These are phyloP conservation scores for Truncatella angustata DNA, from an alignment of 2,329 filamentous ascomycete genomes.

Conservation along the genomic window DNA sequence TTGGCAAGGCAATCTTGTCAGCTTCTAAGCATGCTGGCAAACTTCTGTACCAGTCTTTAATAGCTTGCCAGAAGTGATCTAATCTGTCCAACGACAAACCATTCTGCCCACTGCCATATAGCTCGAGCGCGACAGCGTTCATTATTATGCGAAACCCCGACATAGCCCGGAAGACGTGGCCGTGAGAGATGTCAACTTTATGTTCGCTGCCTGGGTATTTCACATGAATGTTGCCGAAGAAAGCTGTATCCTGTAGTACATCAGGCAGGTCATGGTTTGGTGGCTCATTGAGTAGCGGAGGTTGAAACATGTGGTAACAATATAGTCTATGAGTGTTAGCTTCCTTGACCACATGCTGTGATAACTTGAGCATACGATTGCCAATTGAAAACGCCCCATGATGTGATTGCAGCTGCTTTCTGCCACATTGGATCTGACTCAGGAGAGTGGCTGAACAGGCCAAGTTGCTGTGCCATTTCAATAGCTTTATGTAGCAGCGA, in stretches of 20 bases:
- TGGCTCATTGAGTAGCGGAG: constrained; percentile 26
- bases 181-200: constrained; percentile 22
- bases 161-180: constrained; percentile 26
- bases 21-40: constrained; percentile 26
- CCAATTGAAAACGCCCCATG: constrained; percentile 35
- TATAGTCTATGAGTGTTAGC: constrained; percentile 17
- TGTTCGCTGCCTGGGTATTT: constrained; percentile 29
- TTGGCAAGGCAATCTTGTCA: constrained; percentile 28
- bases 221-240: constrained; percentile 36
- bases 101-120: constrained; percentile 8
- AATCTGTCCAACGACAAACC: constrained; percentile 19
- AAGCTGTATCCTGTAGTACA: constrained; percentile 17
- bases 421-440: constrained; percentile 15
- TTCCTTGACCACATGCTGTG: not conserved
- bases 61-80: constrained; percentile 15
- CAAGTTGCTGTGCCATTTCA: constrained; percentile 20
- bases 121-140: constrained; percentile 26
- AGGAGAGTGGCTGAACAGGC: constrained; percentile 18
- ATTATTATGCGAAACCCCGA: constrained; percentile 31
- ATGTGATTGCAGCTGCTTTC: constrained; percentile 24
- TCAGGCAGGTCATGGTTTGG: constrained; percentile 31
- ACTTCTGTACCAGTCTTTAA: constrained; percentile 26
- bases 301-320: constrained; percentile 20
- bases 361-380: constrained; percentile 22
- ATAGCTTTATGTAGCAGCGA: constrained; percentile 18